Evolutionary conservation across 257 asterid species (phyloP).

Genomic region (Fraxinus pennsylvanica): DNA sequence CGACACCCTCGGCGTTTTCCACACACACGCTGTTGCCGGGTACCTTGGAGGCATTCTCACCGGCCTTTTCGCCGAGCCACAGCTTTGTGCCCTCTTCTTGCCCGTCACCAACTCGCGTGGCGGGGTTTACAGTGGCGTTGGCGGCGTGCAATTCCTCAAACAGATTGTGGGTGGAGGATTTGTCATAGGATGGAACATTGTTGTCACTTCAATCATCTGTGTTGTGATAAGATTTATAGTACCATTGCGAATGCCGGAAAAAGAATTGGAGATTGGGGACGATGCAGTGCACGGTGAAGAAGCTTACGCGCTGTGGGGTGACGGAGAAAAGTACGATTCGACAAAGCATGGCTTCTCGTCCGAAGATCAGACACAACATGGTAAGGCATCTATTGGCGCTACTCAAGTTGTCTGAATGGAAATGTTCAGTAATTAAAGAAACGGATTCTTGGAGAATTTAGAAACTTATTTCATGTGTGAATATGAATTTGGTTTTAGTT

Average conservation of each 20-base stretch:
- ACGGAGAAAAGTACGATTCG: slow-evolving; percentile 62
- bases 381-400: slow-evolving; percentile 40
- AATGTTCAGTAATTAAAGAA: neutral
- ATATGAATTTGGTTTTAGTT: neutral
- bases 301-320: slow-evolving; percentile 77
- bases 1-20: slow-evolving; percentile 68
- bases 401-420: slow-evolving; percentile 38
- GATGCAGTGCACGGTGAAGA: slow-evolving; percentile 77
- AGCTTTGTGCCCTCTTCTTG: slow-evolving; percentile 50
- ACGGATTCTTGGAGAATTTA: neutral
- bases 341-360: slow-evolving; percentile 46
- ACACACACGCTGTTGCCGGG: slow-evolving; percentile 73
- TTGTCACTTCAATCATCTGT: slow-evolving; percentile 53
- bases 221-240: slow-evolving; percentile 35
- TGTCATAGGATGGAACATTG: slow-evolving; percentile 64
- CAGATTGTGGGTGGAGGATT: slow-evolving; percentile 63
- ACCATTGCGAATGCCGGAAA: slow-evolving; percentile 66
- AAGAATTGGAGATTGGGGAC: slow-evolving; percentile 53
- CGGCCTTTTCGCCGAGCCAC: slow-evolving; percentile 61
- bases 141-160: slow-evolving; percentile 50
- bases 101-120: slow-evolving; percentile 64
- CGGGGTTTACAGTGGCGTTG: slow-evolving; percentile 52
- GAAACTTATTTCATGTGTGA: neutral
- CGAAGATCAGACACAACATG: slow-evolving; percentile 33
- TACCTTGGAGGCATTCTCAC: slow-evolving; percentile 59